Base-by-base conservation (phyloP, 768 basidiomycete genomes). In the Boletus sp. region DNA sequence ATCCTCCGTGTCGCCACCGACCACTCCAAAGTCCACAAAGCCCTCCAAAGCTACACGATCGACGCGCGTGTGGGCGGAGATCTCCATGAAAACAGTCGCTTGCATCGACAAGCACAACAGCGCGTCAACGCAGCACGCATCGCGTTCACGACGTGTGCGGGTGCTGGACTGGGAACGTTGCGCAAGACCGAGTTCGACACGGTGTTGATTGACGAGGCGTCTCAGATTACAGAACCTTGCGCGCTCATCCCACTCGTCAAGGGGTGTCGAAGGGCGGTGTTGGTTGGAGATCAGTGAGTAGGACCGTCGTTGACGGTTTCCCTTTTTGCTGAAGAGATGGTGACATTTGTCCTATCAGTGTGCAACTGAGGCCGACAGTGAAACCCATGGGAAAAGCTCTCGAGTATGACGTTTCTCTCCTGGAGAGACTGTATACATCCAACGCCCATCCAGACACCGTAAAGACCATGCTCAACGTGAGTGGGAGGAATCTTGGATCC, bases 1-100 rank as follows among this genome's bases (percentile, higher is more conserved):
- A 81, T 88, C n/a, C 74, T 87, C 4, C 83, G 85, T 1, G 83
- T 84, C 6, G 83, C 86, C 4, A 87, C 85, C 0, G 85, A 88
- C 53, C 75, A 79, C 50, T 79, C 80, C 8, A 81, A 58, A 73
- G 74, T 87, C 42, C 80, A 81, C 65, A 79, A 81, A 51, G 67
- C 72, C 1, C 51, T 79, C 79, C 9, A 81, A 58, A 72, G 74
- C 48, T 87, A 78, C 59, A 87, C 84, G 8, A 74, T 87, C 35
- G 83, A 87, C 53, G 83, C 83, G 4, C 73, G 83, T 8, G 79
- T 87, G 1, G 84, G 85, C 1, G 65, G 65, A 8, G 84, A 83
- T 56, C 68, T 83, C 54, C 81, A 79, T 39, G 82, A 86, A 55
- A 83, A 85, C 59, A 82, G 74, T 19, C 70, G 74, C 17, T 64